Conservation (phyloP, 192 early-diverging fungal species). For the Thoreauomyces humboldtii region DNA sequence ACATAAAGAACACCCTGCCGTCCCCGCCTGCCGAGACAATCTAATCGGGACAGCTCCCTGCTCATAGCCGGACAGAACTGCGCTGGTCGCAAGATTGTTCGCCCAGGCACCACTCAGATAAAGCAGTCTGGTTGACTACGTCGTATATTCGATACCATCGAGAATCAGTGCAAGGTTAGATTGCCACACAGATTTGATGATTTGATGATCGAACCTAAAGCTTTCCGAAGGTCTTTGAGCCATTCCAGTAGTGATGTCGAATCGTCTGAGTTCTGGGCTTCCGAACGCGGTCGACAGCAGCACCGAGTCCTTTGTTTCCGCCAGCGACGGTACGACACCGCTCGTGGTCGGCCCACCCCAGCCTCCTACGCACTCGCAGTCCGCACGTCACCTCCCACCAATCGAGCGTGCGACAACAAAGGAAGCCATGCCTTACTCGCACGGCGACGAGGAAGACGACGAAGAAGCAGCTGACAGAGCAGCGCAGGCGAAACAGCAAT, state of each 20-base stretch:
- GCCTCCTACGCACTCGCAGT: not conserved
- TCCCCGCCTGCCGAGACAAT: no score
- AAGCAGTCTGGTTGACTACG: no score
- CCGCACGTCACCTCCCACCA: conserved; percentile 15
- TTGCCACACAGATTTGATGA: no score
- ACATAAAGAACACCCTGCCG: no score
- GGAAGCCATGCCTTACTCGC: not conserved
- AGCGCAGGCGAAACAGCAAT: not conserved
- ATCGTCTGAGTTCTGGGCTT: not conserved
- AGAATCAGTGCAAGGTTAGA: no score
- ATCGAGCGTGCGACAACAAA: not conserved
- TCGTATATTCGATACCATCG: no score
- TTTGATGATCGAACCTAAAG: no score
- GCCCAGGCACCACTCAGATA: no score
- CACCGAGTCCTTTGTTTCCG: conserved; percentile 10
- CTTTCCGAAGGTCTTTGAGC: no score
- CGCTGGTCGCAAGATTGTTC: no score
- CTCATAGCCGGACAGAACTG: no score
- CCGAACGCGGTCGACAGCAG: conserved; percentile 28
- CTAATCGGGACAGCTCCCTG: no score
- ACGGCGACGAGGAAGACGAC: not conserved
- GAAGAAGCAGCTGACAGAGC: not conserved
- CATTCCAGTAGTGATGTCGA: conserved; percentile 5
- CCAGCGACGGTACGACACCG: not conserved
- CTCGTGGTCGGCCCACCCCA: not conserved